Percentiles rank a stretch among this genome's conserved stretches.
Evolutionary conservation across 2,329 filamentous ascomycete genomes (phyloP).

Genomic region (Achaetomium macrosporum): DNA sequence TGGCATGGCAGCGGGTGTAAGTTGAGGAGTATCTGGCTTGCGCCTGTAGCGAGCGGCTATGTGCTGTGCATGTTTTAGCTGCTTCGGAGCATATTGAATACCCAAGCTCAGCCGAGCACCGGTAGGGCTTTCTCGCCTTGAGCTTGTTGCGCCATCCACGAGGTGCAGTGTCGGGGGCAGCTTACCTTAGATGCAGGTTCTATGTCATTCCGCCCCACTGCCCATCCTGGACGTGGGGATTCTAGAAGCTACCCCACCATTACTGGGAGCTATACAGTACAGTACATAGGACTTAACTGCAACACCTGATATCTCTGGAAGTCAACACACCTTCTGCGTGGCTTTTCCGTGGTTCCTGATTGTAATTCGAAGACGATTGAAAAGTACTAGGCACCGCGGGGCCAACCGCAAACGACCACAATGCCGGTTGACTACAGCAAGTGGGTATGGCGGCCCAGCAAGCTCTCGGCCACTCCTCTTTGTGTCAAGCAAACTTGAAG

Average conservation of each 20-base stretch:
- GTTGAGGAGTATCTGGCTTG: no score
- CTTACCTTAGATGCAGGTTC: slow-evolving; percentile 1
- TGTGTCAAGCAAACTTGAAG: slow-evolving; percentile 1
- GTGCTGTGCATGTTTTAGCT: neutral
- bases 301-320: no score
- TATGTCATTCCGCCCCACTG: slow-evolving; percentile 18
- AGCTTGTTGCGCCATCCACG: no score
- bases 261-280: neutral
- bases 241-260: slow-evolving; percentile 24
- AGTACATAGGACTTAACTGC: no score
- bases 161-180: no score
- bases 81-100: no score
- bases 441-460: slow-evolving; percentile 43
- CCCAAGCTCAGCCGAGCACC: no score
- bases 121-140: no score
- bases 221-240: neutral
- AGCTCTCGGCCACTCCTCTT: neutral
- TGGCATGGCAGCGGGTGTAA: no score
- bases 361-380: neutral
- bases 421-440: slow-evolving; percentile 56
- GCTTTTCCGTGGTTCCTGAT: neutral
- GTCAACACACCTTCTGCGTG: no score
- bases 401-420: slow-evolving; percentile 16
- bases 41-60: neutral
- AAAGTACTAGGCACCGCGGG: neutral